Evolutionary conservation across 2,329 filamentous ascomycete species (phyloP).

Genomic region (Penicillium sp.): DNA sequence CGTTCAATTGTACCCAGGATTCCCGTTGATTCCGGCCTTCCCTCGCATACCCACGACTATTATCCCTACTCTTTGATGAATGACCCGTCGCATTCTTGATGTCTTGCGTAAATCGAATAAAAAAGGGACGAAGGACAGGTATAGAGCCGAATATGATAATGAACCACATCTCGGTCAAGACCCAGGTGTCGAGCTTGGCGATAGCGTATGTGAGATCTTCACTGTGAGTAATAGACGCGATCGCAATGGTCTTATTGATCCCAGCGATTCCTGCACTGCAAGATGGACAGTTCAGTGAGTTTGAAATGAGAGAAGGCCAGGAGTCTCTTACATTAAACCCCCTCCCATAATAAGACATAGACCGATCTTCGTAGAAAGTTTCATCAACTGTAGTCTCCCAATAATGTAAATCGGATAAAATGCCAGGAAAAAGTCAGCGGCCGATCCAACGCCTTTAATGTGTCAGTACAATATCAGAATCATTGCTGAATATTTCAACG

Average conservation of each 20-base stretch:
- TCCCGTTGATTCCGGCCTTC: constrained; percentile 4
- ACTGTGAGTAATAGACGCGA: constrained; percentile 16
- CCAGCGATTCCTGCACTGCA: constrained; percentile 21
- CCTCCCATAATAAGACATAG: constrained; percentile 25
- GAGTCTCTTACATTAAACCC: constrained; percentile 20
- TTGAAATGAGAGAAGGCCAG: not conserved
- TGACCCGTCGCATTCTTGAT: constrained; percentile 15
- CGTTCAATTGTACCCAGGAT: constrained; percentile 11
- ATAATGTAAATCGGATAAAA: constrained; percentile 23
- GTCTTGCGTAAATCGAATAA: constrained; percentile 21
- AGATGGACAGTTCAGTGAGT: not conserved
- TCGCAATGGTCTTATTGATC: constrained; percentile 24
- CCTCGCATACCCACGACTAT: not conserved
- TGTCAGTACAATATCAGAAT: not conserved
- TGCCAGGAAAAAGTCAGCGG: constrained; percentile 19
- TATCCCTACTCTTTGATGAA: constrained; percentile 4
- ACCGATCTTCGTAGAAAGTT: constrained; percentile 18
- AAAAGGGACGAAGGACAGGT: constrained; percentile 20
- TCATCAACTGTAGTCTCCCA: constrained; percentile 23
- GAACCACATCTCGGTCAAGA: constrained; percentile 29
- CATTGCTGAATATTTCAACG: not conserved
- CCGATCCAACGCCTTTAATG: constrained; percentile 13
- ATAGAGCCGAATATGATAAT: constrained; percentile 26
- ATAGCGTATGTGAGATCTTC: constrained; percentile 20
- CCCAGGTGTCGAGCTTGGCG: constrained; percentile 23